Percentiles rank a stretch among this genome's conserved stretches.
phyloP scores from a whole-genome alignment of 345 rosid species.

The Toxicodendron radicans region DNA sequence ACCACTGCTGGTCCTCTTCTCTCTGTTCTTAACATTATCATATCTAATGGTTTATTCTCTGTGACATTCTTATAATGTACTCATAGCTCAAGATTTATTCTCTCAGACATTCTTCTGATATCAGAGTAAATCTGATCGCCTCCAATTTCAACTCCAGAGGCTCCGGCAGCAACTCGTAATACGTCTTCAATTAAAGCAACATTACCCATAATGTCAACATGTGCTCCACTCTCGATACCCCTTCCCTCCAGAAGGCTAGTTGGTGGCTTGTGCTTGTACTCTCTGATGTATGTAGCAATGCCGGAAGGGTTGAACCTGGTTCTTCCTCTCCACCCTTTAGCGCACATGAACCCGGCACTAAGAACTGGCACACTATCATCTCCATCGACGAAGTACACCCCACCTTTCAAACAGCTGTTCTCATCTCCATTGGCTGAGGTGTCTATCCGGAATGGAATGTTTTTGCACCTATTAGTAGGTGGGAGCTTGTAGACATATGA shows the following conservation, averaged over 20 bases:
- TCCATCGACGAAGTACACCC: conserved; percentile 52
- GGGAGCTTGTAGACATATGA: conserved; percentile 62
- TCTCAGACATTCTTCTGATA: conserved; percentile 49
- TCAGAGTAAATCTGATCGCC: conserved; percentile 61
- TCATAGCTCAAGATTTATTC: conserved; percentile 45
- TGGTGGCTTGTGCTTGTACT: conserved; percentile 54
- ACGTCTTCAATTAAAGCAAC: conserved; percentile 65
- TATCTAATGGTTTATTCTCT: too few species aligned
- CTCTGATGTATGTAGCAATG: conserved; percentile 41
- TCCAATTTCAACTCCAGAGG: conserved; percentile 54
- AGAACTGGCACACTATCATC: conserved; percentile 63
- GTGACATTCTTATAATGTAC: too few species aligned
- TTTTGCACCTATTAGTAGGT: conserved; percentile 46
- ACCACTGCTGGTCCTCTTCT: conserved; percentile 11
- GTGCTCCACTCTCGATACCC: conserved; percentile 58
- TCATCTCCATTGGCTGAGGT: conserved; percentile 43
- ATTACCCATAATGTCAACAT: conserved; percentile 73
- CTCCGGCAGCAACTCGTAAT: conserved; percentile 60
- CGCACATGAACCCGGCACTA: conserved; percentile 78
- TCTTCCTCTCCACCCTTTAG: conserved; percentile 71
- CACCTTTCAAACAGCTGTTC: conserved; percentile 48
- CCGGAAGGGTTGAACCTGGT: conserved; percentile 75
- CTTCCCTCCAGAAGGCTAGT: conserved; percentile 58
- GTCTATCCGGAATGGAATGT: conserved; percentile 67
- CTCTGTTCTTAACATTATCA: neutral